Base-by-base conservation (phyloP, 495 filamentous ascomycete genomes). In the Astrothelium macrocarpum region DNA sequence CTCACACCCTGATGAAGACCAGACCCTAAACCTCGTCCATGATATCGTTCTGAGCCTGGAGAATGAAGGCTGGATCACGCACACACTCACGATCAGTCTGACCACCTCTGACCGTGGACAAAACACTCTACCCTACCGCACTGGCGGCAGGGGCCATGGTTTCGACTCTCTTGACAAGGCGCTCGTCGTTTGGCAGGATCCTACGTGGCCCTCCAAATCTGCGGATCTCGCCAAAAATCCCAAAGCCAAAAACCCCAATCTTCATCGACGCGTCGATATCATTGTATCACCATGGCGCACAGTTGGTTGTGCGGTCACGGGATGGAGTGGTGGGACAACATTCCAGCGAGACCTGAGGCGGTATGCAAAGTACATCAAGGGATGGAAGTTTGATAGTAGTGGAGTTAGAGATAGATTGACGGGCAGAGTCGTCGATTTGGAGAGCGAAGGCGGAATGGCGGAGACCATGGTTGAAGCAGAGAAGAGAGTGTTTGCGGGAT, bases 141-240 rank as follows among this genome's bases (percentile, higher is more conserved):
- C 66, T 25, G 79, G 77, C 1, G 71, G 67, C 32, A 77, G 78
- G 18, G 77, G 80, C 11, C 75, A 79, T 32, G 88, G 87, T 12
- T 96, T 94, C 65, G 93, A 97, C 70, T 86, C 83, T 0, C 78
- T 99, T 1, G 92, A 97, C 72, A 96, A 97, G 72, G 90, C 90
- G 9, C 76, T 97, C 49, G 85, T 97, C 0, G 90, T 97, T 0
- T 99, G 94, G 94, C 93, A 95, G 70, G 83, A 92, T 67, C 85
- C 87, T 0, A n/a, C 73, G 4, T 88, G 81, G 81, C 71, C 75
- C 29, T 73, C 71, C 0, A 70, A 71, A 39, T 71, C 68, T 7
- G 69, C 65, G 2, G 75, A 78, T 45, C 63, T 73, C 16, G 70
- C 65, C 0, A 60, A 34, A 2, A 68, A 79, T 60, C 67, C 73